phyloP scores from a whole-genome alignment of 2,329 filamentous ascomycete species.

The Decorospora gaudefroyi region DNA sequence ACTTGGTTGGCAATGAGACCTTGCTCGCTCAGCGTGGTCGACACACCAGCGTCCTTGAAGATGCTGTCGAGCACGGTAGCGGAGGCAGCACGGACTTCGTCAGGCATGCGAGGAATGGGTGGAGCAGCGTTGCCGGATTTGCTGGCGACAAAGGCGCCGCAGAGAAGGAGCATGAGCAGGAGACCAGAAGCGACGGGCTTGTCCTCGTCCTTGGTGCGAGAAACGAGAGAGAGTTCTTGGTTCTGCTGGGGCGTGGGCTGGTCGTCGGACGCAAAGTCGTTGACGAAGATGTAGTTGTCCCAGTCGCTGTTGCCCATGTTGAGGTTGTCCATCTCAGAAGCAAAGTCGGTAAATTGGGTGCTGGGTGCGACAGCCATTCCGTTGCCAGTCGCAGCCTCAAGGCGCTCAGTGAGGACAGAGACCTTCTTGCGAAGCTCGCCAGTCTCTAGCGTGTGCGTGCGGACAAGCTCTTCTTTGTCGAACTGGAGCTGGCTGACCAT shows the following conservation, averaged over 20 bases:
- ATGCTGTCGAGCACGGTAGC: conserved; percentile 78
- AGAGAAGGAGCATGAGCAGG: conserved; percentile 92
- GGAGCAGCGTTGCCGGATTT: conserved; percentile 73
- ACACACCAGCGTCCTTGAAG: conserved; percentile 76
- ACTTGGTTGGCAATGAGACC: conserved; percentile 59
- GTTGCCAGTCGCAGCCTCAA: conserved; percentile 61
- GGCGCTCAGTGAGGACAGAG: conserved; percentile 73
- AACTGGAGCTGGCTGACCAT: conserved; percentile 76
- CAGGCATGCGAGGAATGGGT: conserved; percentile 75
- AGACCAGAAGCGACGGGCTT: conserved; percentile 76
- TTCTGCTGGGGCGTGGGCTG: conserved; percentile 42
- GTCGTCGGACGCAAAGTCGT: conserved; percentile 68
- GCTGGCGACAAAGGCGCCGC: conserved; percentile 93
- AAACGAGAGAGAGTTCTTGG: conserved; percentile 49
- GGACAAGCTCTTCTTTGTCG: conserved; percentile 91
- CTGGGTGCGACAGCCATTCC: conserved; percentile 57
- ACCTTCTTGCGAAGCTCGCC: conserved; percentile 92
- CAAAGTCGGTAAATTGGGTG: conserved; percentile 70
- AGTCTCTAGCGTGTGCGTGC: conserved; percentile 85
- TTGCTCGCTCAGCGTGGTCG: conserved; percentile 44
- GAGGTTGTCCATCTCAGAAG: conserved; percentile 81
- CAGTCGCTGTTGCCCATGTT: conserved; percentile 76
- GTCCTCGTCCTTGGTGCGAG: conserved; percentile 54
- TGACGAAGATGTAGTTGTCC: conserved; percentile 80
- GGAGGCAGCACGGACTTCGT: conserved; percentile 78